Evolutionary conservation across 257 asterid species (phyloP), one percentile per base, ranked within the genome.

Genomic region (Fraxinus pennsylvanica): DNA sequence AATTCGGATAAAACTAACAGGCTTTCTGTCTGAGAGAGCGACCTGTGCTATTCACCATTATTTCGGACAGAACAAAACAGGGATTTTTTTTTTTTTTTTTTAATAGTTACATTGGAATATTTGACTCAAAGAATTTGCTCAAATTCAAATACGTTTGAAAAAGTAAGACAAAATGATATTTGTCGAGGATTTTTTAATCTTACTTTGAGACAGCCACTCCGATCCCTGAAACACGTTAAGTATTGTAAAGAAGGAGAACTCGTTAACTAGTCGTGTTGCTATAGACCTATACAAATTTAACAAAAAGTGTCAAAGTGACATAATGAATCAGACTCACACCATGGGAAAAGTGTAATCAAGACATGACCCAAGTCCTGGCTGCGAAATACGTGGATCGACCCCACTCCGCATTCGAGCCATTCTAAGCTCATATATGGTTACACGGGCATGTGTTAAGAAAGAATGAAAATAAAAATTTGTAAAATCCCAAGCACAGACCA

Each of bases 151-250:
- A 43, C 6, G 47, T 45, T 69, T 9, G 63, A 27, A 39, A 38
- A 66, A 68, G 33, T 33, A 76, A 73, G 83, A 79, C 80, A 59
- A 76, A 74, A 43, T 25, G 75, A 78, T 71, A 78, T 84, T 67
- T 15, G 21, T 76, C 77, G 52, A 54, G 22, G 38, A 61, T 45
- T 78, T 41, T 3, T 14, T 14, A 22, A 30, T 38, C 41, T 9
- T 68, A 32, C 73, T 13, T 9, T 69, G 57, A 47, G n/a, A 0
- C 1, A 3, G 6, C 6, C 15, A 43, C 19, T 43, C 3, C 15
- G 5, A 13, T 5, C 17, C 57, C 17, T 47, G n/a, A 15, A 47
- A 14, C 3, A 47, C 12, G 47, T 2, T 45, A 4, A 45, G 19
- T 13, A 2, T 43, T 12, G 54, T 45, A 12, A 13, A 9, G 39